Percentiles rank a stretch among this genome's conserved stretches.
phyloP scores from a whole-genome alignment of 2,329 filamentous ascomycete genomes.

The Aureobasidium lini region DNA sequence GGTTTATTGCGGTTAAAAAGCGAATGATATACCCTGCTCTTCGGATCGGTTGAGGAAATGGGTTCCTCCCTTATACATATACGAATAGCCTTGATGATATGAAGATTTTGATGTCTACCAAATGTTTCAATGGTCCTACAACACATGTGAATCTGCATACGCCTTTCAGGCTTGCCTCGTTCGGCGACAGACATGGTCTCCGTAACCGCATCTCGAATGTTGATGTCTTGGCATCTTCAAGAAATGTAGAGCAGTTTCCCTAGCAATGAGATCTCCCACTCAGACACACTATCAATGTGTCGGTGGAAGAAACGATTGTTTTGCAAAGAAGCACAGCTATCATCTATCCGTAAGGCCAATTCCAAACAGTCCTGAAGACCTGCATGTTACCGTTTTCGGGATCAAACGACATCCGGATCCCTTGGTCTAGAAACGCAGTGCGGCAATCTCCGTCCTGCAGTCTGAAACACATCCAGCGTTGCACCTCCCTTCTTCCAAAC shows the following conservation, averaged over 20 bases:
- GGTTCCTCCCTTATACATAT: not conserved
- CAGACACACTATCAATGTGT: not conserved
- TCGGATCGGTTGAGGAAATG: not conserved
- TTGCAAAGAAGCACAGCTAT: not conserved
- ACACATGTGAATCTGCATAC: not conserved
- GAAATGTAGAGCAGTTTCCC: constrained; percentile 6
- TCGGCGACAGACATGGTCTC: not conserved
- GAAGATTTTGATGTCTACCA: constrained; percentile 4
- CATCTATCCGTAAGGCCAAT: not conserved
- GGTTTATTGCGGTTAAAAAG: constrained; percentile 1
- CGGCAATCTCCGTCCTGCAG: constrained; percentile 1
- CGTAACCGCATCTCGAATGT: not conserved
- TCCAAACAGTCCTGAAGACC: not conserved
- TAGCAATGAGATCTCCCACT: not conserved
- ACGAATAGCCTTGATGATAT: constrained; percentile 4
- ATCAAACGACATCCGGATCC: not conserved
- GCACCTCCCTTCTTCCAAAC: constrained; percentile 7
- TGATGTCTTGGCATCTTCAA: constrained; percentile 1
- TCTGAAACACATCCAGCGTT: not conserved
- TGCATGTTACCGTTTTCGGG: not conserved
- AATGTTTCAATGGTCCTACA: not conserved
- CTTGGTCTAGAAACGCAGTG: no score
- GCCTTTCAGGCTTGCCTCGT: not conserved
- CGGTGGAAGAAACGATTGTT: not conserved
- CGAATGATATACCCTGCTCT: constrained; percentile 8